Conservation (phyloP, 495 filamentous ascomycete species). For the Penicillium egyptiacum region DNA sequence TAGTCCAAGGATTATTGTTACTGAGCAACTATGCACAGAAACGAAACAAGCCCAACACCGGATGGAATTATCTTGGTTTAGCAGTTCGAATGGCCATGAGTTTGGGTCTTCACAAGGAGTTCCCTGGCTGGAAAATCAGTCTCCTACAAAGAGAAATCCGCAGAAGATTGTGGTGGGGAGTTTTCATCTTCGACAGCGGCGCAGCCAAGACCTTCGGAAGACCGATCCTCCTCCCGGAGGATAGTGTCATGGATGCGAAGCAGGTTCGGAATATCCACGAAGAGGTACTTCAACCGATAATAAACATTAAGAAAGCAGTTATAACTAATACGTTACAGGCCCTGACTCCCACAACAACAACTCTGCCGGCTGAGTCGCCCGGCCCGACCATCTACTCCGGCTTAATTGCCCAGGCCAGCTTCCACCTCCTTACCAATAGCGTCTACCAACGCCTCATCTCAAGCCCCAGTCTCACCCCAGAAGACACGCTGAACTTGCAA, state of each 20-base stretch:
- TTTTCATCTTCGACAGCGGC: slow-evolving; percentile 51
- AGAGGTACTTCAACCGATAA: slow-evolving; percentile 25
- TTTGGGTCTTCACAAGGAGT: slow-evolving; percentile 56
- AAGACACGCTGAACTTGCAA: slow-evolving; percentile 47
- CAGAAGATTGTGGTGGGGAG: slow-evolving; percentile 48
- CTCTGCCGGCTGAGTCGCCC: slow-evolving; percentile 41
- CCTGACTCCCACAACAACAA: slow-evolving; percentile 43
- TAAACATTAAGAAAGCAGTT: background rate
- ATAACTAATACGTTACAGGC: slow-evolving; percentile 24
- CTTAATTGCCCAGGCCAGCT: slow-evolving; percentile 48
- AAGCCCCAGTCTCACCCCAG: slow-evolving; percentile 46
- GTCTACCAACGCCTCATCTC: slow-evolving; percentile 55
- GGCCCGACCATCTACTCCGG: slow-evolving; percentile 52
- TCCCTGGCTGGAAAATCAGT: slow-evolving; percentile 53
- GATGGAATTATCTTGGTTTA: slow-evolving; percentile 55
- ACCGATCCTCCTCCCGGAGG: slow-evolving; percentile 48
- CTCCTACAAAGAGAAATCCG: slow-evolving; percentile 50
- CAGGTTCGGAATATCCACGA: slow-evolving; percentile 53
- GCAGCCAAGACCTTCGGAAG: slow-evolving; percentile 50
- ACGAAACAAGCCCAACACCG: slow-evolving; percentile 56
- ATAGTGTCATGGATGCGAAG: slow-evolving; percentile 49
- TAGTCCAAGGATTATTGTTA: slow-evolving; percentile 52
- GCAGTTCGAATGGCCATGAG: slow-evolving; percentile 55
- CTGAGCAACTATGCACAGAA: slow-evolving; percentile 57
- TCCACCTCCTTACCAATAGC: slow-evolving; percentile 50